These are phyloP conservation scores for Fusarium begoniae DNA, from an alignment of 2,329 filamentous ascomycete species.

Conservation along the genomic window DNA sequence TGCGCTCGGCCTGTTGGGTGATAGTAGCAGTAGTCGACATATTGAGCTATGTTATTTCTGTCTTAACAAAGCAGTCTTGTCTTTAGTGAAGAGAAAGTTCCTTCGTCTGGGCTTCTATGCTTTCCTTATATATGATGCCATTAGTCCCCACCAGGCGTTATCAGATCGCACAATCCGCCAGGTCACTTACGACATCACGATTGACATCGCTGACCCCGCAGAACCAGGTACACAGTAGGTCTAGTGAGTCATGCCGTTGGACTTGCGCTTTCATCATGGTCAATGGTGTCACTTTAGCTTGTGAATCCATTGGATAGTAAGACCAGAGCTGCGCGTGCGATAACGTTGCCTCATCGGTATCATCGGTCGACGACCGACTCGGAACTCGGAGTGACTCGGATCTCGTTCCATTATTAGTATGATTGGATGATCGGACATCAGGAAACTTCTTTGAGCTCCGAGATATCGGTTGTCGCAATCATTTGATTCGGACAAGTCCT, in stretches of 20 bases:
- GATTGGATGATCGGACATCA: background rate
- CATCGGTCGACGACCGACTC: background rate
- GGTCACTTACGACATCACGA: background rate
- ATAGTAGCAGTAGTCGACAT: conserved; percentile 8
- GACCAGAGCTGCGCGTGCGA: background rate
- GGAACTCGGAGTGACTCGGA: background rate
- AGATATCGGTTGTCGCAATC: background rate
- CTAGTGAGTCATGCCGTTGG: background rate
- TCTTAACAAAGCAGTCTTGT: background rate
- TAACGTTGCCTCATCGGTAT: background rate
- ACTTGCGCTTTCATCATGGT: background rate
- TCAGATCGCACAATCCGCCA: conserved; percentile 9
- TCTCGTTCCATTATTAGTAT: background rate
- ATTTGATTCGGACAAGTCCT: background rate
- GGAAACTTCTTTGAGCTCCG: fast-evolving
- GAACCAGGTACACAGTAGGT: background rate
- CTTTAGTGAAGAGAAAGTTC: background rate
- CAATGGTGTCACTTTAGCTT: conserved; percentile 2
- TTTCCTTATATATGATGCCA: background rate
- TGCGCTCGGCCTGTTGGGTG: conserved; percentile 1
- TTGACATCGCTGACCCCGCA: background rate
- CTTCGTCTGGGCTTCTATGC: background rate
- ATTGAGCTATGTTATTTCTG: background rate
- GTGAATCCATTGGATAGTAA: background rate
- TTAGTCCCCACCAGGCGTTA: background rate